Base-by-base conservation (phyloP, 139 green algal species). In the Diplosphaera chodatii region DNA sequence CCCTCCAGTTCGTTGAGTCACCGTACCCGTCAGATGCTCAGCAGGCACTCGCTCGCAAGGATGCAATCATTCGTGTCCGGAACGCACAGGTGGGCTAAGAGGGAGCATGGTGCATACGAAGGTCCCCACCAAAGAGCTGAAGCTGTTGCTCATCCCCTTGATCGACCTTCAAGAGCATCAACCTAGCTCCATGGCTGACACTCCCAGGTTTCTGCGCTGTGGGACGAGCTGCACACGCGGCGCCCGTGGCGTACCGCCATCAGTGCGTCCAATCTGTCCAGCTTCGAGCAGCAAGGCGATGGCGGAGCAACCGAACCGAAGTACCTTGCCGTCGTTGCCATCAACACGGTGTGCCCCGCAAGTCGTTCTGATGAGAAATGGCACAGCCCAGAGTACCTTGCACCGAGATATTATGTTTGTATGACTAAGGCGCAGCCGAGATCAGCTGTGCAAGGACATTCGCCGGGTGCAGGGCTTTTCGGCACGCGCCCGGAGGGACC, bases 331-430 rank as follows among this genome's bases (percentile, higher is more conserved):
- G 77, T 80, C 32, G 55, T 86, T 20, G 80, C 68, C 33, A 74
- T 86, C 80, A 86, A 86, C 77, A 83, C 77, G 25, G 78, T 83
- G 40, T n/a, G n/a, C n/a, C n/a, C n/a, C n/a, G n/a, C n/a, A n/a
- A n/a, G n/a, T n/a, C n/a, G n/a, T n/a, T n/a, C n/a, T n/a, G n/a
- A n/a, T n/a, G n/a, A n/a, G n/a, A n/a, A n/a, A n/a, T n/a, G n/a
- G n/a, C n/a, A n/a, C n/a, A n/a, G n/a, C n/a, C n/a, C n/a, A n/a
- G n/a, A n/a, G n/a, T n/a, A n/a, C n/a, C n/a, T n/a, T n/a, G n/a
- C n/a, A n/a, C n/a, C n/a, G n/a, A n/a, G n/a, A n/a, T n/a, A n/a
- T n/a, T n/a, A n/a, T n/a, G n/a, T n/a, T n/a, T n/a, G n/a, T n/a
- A n/a, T n/a, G n/a, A n/a, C n/a, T n/a, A n/a, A n/a, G n/a, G n/a